phyloP scores from a whole-genome alignment of 2,329 filamentous ascomycete genomes.

The Claviceps sp. region DNA sequence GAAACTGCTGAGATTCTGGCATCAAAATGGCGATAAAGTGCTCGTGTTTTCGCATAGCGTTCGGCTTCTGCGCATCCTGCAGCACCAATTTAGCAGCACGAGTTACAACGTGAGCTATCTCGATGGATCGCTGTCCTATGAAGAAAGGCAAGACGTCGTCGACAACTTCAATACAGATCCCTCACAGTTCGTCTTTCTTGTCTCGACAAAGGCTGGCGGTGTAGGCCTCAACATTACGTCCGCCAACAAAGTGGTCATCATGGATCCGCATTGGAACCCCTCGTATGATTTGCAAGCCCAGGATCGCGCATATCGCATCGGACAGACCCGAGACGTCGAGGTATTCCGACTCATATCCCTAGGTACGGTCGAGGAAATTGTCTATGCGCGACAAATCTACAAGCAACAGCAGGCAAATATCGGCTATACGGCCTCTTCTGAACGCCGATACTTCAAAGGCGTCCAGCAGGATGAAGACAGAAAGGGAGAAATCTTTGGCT shows the following conservation, averaged over 20 bases:
- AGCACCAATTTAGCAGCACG: conserved; percentile 75
- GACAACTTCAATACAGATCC: conserved; percentile 86
- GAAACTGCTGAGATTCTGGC: conserved; percentile 80
- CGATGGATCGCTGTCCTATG: conserved; percentile 71
- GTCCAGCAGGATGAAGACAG: conserved; percentile 72
- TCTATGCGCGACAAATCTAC: conserved; percentile 94
- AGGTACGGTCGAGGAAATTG: conserved; percentile 92
- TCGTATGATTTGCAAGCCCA: conserved; percentile 90
- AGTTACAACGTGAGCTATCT: conserved; percentile 86
- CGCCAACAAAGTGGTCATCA: conserved; percentile 93
- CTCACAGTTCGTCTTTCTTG: conserved; percentile 84
- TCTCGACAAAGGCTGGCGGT: conserved; percentile 85
- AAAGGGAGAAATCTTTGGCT: conserved; percentile 88
- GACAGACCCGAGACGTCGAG: conserved; percentile 83
- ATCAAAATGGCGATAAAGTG: conserved; percentile 82
- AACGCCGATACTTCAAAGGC: conserved; percentile 89
- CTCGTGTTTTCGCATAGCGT: conserved; percentile 92
- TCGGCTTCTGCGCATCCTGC: conserved; percentile 67
- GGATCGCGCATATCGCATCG: conserved; percentile 90
- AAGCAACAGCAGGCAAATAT: conserved; percentile 99
- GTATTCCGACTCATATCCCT: conserved; percentile 84
- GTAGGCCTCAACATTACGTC: conserved; percentile 94
- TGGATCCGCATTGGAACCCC: conserved; percentile 97
- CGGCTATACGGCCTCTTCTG: conserved; percentile 81
- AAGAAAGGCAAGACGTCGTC: conserved; percentile 69